Base-by-base conservation (phyloP, 225 moss, liverwort and hornwort genomes). In the Bryoerythrophyllum caledonicum region DNA sequence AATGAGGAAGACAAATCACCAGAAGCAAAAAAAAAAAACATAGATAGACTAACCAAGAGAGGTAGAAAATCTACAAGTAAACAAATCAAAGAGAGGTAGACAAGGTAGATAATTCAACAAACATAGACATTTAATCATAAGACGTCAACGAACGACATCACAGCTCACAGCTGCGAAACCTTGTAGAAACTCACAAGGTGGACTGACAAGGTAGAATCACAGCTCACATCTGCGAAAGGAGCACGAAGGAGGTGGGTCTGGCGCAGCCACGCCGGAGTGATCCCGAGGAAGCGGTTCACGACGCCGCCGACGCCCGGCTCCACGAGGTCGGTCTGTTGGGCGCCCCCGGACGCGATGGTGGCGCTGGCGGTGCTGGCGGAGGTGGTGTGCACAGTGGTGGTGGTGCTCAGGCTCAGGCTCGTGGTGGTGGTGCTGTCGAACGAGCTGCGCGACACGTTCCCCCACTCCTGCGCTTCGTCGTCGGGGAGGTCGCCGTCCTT, bases 371-470 rank as follows among this genome's bases (percentile, higher is more conserved):
- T 92, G 86, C 97, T 97, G 14, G 97, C 88, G 43, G 89, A 87
- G 10, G 86, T 94, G 73, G 86, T 97, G 52, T 90, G 94, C 66
- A 91, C 94, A 15, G 93, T 93, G 21, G 97, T 93, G 21, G 91
- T 94, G 26, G 94, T 94, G 84, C 94, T 93, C 80, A 99, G 76
- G 74, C 97, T 99, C 16, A 93, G 80, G 48, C 82, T 90, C 15
- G 93, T 99, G 65, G 91, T 99, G 77, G 81, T 99, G 77, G 80
- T 99, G 85, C 94, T 99, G 58, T 99, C 97, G 72, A 94, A 99
- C 34, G 97, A 99, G 78, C 97, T 93, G 57, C 97, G 83, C 11
- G 93, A 99, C 44, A 93, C 83, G 65, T 93, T 90, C 58, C 92
- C 93, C 97, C 97, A 99, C 70, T 99, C 93, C 77, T 94, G 95